phyloP scores from a whole-genome alignment of 2,329 filamentous ascomycete species.

The Lecanoromycetidae sp. region DNA sequence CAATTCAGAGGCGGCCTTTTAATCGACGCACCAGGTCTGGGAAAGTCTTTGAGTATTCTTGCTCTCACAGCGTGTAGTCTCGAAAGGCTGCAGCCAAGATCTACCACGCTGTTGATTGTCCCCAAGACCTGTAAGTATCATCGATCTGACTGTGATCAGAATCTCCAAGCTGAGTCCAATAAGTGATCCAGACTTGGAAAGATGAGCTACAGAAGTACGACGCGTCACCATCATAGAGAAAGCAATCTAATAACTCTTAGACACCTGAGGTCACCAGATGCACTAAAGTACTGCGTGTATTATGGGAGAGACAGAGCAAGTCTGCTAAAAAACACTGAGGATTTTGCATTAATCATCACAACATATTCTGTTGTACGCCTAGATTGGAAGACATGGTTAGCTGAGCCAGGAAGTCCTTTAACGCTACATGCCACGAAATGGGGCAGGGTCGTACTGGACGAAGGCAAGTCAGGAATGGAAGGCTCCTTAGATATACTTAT shows the following conservation, averaged over 20 bases:
- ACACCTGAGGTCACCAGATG: background rate
- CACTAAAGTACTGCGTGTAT: slow-evolving; percentile 6
- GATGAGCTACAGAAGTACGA: slow-evolving; percentile 9
- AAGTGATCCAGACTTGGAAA: slow-evolving; percentile 12
- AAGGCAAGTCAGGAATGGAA: slow-evolving; percentile 4
- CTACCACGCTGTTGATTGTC: slow-evolving; percentile 1
- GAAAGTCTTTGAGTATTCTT: slow-evolving; percentile 14
- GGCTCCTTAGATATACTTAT: background rate
- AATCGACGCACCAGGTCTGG: slow-evolving; percentile 11
- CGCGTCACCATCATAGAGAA: background rate
- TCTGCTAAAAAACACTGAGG: background rate
- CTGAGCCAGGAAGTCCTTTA: background rate
- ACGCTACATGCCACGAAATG: slow-evolving; percentile 1
- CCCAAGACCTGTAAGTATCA: slow-evolving; percentile 4
- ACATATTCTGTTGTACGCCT: slow-evolving; percentile 11
- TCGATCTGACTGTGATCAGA: background rate
- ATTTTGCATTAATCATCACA: slow-evolving; percentile 9
- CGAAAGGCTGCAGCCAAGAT: background rate
- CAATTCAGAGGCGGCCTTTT: slow-evolving; percentile 12
- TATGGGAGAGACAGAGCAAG: slow-evolving; percentile 10
- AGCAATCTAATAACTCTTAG: background rate
- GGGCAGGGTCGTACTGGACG: slow-evolving; percentile 14
- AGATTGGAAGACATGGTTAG: slow-evolving; percentile 11
- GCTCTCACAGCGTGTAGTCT: slow-evolving; percentile 6
- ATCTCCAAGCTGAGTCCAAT: background rate